These are phyloP conservation scores for Exsudoporus frostii DNA, from an alignment of 768 basidiomycete genomes.

Conservation along the genomic window DNA sequence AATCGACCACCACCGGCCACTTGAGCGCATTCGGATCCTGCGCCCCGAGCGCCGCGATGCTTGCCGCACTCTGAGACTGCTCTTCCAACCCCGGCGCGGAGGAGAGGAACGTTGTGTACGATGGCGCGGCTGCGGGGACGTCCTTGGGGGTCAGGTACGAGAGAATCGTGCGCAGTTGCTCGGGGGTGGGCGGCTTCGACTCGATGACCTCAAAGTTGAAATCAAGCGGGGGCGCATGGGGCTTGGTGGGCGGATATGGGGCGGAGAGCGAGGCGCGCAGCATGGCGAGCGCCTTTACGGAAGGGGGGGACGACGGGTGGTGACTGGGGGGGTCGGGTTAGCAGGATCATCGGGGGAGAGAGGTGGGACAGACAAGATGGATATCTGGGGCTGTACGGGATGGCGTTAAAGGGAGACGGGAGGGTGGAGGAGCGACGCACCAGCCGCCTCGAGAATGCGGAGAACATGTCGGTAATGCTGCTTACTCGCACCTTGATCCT, in stretches of 20 bases:
- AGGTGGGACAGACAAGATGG: slow-evolving; percentile 75
- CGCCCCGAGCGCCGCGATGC: slow-evolving; percentile 47
- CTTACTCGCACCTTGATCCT: neutral
- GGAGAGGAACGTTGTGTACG: slow-evolving; percentile 48
- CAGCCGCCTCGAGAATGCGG: slow-evolving; percentile 36
- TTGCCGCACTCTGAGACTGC: slow-evolving; percentile 40
- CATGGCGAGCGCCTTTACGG: slow-evolving; percentile 55
- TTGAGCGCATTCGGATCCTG: slow-evolving; percentile 60
- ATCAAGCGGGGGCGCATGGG: slow-evolving; percentile 49
- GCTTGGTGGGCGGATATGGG: slow-evolving; percentile 57
- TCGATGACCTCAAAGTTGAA: slow-evolving; percentile 76
- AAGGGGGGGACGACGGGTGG: slow-evolving; percentile 61
- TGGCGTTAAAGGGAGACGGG: too few relatives aligned
- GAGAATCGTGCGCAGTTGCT: slow-evolving; percentile 66
- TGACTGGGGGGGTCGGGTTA: slow-evolving; percentile 44
- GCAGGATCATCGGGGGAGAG: slow-evolving; percentile 10
- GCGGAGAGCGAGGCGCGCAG: slow-evolving; percentile 55
- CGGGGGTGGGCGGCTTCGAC: slow-evolving; percentile 55
- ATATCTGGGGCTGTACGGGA: slow-evolving; percentile 50
- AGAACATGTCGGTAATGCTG: slow-evolving; percentile 28
- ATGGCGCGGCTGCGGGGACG: slow-evolving; percentile 30
- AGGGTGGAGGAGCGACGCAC: too few relatives aligned
- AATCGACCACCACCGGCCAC: slow-evolving; percentile 82
- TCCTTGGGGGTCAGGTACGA: slow-evolving; percentile 45
- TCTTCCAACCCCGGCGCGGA: slow-evolving; percentile 36